These are phyloP conservation scores for Gossypium mustelinum DNA, from an alignment of 345 rosid genomes.

Conservation along the genomic window DNA sequence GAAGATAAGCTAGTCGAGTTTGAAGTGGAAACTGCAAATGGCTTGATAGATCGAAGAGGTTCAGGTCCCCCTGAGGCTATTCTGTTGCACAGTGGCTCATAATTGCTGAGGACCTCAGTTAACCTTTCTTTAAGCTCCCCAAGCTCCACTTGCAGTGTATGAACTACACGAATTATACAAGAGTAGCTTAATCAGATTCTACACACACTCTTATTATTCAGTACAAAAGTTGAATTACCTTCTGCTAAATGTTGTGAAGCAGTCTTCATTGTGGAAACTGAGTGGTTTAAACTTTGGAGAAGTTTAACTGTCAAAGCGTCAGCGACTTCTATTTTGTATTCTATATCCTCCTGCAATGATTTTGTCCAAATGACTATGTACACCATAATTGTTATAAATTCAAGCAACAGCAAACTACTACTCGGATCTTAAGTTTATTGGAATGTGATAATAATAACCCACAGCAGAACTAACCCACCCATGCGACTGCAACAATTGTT, in stretches of 20 bases:
- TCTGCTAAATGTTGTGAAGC: conserved; percentile 73
- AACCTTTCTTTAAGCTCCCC: conserved; percentile 87
- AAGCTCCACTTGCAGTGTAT: conserved; percentile 76
- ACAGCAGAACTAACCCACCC: too few species aligned
- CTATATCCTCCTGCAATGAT: conserved; percentile 66
- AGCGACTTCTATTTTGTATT: conserved; percentile 82
- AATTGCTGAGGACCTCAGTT: conserved; percentile 77
- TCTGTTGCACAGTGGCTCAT: conserved; percentile 73
- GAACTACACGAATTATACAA: conserved; percentile 45
- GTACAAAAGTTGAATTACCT: conserved; percentile 36
- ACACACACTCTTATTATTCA: not conserved
- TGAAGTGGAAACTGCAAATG: conserved; percentile 33
- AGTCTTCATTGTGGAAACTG: conserved; percentile 67
- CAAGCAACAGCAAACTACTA: not conserved
- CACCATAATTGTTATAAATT: not conserved
- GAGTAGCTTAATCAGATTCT: conserved; percentile 6
- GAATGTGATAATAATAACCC: not conserved
- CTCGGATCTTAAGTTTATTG: conserved; percentile 5
- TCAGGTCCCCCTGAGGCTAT: conserved; percentile 69
- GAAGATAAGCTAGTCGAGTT: conserved; percentile 18
- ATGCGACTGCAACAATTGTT: too few species aligned
- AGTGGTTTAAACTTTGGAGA: conserved; percentile 64
- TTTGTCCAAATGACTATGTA: conserved; percentile 6
- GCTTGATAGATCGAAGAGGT: conserved; percentile 45
- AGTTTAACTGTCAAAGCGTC: conserved; percentile 90